A percentile compares a stretch with the other conserved stretches of the same genome.
phyloP scores from a whole-genome alignment of 805 yeast genomes.

The Candida easanensis region DNA sequence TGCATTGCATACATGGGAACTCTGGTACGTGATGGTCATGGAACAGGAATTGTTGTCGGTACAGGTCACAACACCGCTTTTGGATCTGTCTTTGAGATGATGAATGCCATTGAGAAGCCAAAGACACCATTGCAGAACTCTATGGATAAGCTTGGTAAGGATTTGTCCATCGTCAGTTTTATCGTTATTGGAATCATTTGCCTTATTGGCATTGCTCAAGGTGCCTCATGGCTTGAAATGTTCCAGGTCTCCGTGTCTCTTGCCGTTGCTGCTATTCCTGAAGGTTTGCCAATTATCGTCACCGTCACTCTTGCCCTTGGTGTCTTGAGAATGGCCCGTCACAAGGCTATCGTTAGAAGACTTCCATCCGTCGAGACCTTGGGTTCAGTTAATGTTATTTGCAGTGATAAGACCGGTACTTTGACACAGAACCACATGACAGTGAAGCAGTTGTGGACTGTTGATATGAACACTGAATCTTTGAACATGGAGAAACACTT shows the following conservation, averaged over 20 bases:
- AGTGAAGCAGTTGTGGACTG: slow-evolving; percentile 77
- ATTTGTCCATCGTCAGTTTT: slow-evolving; percentile 81
- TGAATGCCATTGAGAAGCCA: slow-evolving; percentile 93
- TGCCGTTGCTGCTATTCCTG: slow-evolving; percentile 99
- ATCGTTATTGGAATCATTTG: slow-evolving; percentile 89
- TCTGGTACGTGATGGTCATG: slow-evolving; percentile 93
- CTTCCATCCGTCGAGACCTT: slow-evolving; percentile 93
- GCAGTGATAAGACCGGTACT: slow-evolving; percentile 91
- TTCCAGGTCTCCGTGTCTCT: slow-evolving; percentile 94
- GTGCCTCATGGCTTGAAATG: slow-evolving; percentile 96
- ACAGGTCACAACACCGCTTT: slow-evolving; percentile 89
- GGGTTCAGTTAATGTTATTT: slow-evolving; percentile 91
- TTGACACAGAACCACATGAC: slow-evolving; percentile 91
- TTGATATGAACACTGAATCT: slow-evolving; percentile 48
- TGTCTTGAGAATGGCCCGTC: slow-evolving; percentile 92
- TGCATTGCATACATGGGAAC: slow-evolving; percentile 97
- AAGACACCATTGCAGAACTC: slow-evolving; percentile 94
- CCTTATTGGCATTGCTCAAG: slow-evolving; percentile 84
- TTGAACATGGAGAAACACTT: slow-evolving; percentile 45
- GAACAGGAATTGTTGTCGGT: slow-evolving; percentile 88
- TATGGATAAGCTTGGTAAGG: slow-evolving; percentile 94
- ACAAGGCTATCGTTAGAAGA: slow-evolving; percentile 90
- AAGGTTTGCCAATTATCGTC: slow-evolving; percentile 96
- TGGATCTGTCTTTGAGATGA: slow-evolving; percentile 93
- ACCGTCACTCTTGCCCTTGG: slow-evolving; percentile 97